Evolutionary conservation across 441 rosid species (phyloP).

Genomic region (Erodium moschatum): DNA sequence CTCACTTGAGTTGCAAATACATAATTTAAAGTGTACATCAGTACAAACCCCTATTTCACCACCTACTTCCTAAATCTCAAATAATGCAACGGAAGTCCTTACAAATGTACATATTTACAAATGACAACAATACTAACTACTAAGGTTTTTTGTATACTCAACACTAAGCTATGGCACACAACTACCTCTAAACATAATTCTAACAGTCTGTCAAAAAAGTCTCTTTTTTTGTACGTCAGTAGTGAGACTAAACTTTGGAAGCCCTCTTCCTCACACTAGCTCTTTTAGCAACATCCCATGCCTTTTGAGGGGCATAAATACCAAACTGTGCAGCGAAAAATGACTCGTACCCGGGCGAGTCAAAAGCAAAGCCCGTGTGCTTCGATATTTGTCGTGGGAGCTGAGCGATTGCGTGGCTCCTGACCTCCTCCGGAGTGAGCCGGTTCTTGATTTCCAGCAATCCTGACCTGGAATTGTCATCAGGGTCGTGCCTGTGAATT

Average conservation of each 20-base stretch:
- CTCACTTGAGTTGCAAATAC: constrained; percentile 6
- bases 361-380: constrained; percentile 94
- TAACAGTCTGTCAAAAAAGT: constrained; percentile 3
- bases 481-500: constrained; percentile 64
- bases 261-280: constrained; percentile 57
- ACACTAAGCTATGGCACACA: constrained; percentile 16
- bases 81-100: background rate
- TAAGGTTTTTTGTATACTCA: constrained; percentile 1
- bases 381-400: constrained; percentile 83
- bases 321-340: constrained; percentile 94
- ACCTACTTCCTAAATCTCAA: background rate
- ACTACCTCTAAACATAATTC: constrained; percentile 31
- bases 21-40: background rate
- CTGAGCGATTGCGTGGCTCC: constrained; percentile 75
- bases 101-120: background rate
- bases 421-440: constrained; percentile 69
- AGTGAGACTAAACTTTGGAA: constrained; percentile 20
- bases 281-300: constrained; percentile 97
- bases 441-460: constrained; percentile 46
- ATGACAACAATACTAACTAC: background rate
- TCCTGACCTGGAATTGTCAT: constrained; percentile 40
- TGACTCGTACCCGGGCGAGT: constrained; percentile 93
- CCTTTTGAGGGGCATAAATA: constrained; percentile 72
- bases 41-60: background rate
- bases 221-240: constrained; percentile 19